Evolutionary conservation across 306 rosid species (phyloP), one percentile per base, ranked within the genome.

Genomic region (Rosa multiflora): DNA sequence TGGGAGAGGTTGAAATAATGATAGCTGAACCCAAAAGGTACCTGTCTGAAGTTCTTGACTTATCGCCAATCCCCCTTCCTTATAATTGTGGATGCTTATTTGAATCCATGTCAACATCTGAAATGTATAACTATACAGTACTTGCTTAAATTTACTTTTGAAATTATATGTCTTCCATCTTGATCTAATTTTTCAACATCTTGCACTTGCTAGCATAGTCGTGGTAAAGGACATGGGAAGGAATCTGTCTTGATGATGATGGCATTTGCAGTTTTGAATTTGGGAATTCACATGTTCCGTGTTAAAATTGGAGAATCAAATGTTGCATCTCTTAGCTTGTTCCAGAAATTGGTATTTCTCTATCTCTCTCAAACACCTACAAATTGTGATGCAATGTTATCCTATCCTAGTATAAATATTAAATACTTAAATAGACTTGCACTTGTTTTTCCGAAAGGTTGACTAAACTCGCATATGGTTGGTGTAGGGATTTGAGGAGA

Each of bases 1-100:
- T 85, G 78, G 98, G 94, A 64, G 99, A 95, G 86, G 70, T 95
- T 76, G 99, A 95, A 80, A 91, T 95, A 80, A 92, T 95, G 99
- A 91, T 95, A 56, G 99, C 98, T 83, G 98, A 92, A 87, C 83
- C 78, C 56, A 87, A 86, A 68, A 88, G 97, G 99, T 92, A 90
- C 67, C 52, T 44, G 49, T 79, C 37, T 76, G 64, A 74, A 62
- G 59, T 72, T 72, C 70, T 78, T 66, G 20, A 29, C 3, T 58
- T 44, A 2, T 64, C 72, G 44, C 66, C 29, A 72, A 51, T 56
- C 17, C 75, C 59, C 26, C 75, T 52, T 35, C 66, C 47, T 66
- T 52, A 7, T 20, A 2, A 49, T 51, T 72, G 32, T 39, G 67
- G 52, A 10, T 76, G 63, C 6, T 23, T 18, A 55, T 42, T 17